Base-by-base conservation (phyloP, 352 stramenopile species). In the Phytophthora agathidicida region DNA sequence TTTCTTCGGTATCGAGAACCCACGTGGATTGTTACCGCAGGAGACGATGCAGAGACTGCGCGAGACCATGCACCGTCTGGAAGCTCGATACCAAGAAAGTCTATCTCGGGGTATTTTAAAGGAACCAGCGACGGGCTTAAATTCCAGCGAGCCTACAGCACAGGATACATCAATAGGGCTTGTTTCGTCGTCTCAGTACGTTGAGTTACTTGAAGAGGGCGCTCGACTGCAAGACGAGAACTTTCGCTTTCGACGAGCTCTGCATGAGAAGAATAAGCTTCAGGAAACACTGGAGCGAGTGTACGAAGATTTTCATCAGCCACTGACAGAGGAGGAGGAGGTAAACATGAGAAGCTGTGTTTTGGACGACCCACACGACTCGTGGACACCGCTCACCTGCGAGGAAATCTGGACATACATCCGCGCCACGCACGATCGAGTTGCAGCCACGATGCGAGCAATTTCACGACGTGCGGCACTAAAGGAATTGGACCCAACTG, bases 21-120 rank as follows among this genome's bases (percentile, higher is more conserved):
- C 14, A 26, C n/a, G 19, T 42, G 5, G 14, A 3, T 44, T 49
- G 31, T 13, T 33, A 2, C 22, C 8, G 23, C 32, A 78, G 68
- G 76, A 83, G 22, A 76, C 62, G 38, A 83, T 86, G 76, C 49
- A 75, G 19, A 48, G 56, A 6, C 65, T 86, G 33, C 76, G 75
- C 41, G 65, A 62, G 3, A 83, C 73, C 16, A 72, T 82, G 51
- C 71, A 77, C 42, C 71, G 73, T 14, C 63, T 86, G 5, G 68
- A 86, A 60, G 22, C 41, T 27, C 61, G 50, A 36, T 81, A 80
- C 51, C 35, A 69, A 33, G 56, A 63, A 36, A 30, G 30, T 7
- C 10, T 48, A 5, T 20, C 44, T 5, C 59, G 59, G 3, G 59
- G 59, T 0, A 45, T 43, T 47, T 20, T 58, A 28, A 8, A 37